A percentile compares a stretch with the other conserved stretches of the same genome.
phyloP scores from a whole-genome alignment of 164 flowering plant genomes.

The Cinnamomum micranthum region DNA sequence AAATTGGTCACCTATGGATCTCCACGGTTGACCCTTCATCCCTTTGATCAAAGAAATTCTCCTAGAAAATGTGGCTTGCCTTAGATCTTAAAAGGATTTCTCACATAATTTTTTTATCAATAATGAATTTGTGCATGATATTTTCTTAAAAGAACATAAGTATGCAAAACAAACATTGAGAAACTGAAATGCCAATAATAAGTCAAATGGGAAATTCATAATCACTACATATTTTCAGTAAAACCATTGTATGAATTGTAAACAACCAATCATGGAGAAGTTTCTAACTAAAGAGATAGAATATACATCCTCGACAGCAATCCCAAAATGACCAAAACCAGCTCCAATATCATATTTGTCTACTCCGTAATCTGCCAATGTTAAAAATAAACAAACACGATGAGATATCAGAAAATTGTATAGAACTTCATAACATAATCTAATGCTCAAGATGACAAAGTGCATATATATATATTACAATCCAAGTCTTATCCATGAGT shows the following conservation, averaged over 20 bases:
- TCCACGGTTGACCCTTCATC: too few relatives aligned
- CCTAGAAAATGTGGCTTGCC: too few relatives aligned
- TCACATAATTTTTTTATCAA: too few relatives aligned
- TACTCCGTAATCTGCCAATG: slow-evolving; percentile 85
- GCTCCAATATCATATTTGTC: slow-evolving; percentile 91
- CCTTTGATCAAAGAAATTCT: too few relatives aligned
- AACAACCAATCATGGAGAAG: neutral
- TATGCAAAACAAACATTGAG: too few relatives aligned
- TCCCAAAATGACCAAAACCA: slow-evolving; percentile 98
- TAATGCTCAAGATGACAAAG: neutral
- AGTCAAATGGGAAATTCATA: neutral
- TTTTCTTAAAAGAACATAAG: neutral
- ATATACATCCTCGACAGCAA: slow-evolving; percentile 98
- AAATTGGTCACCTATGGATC: too few relatives aligned
- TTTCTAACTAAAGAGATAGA: neutral
- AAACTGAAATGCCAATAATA: neutral
- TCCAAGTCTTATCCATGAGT: too few relatives aligned
- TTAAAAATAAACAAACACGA: neutral
- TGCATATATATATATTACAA: neutral
- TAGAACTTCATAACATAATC: neutral
- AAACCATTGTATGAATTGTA: neutral
- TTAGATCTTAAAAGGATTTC: too few relatives aligned
- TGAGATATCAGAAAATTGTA: neutral
- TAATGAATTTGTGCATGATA: too few relatives aligned
- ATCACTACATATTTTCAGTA: neutral